phyloP scores from a whole-genome alignment of 305 asterid genomes.

The Petunia hybrid region DNA sequence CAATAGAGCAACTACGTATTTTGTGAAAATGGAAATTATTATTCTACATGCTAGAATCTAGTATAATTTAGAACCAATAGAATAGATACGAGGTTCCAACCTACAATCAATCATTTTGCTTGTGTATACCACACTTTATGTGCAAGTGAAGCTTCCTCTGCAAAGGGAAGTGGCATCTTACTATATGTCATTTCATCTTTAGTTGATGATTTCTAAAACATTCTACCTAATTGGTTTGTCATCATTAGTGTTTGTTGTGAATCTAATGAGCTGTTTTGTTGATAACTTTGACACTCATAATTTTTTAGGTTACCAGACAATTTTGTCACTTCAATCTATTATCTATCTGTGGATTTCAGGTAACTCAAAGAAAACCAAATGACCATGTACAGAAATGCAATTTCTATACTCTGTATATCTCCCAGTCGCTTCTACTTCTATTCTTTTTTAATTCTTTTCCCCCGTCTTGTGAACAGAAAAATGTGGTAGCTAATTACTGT shows the following conservation, averaged over 20 bases:
- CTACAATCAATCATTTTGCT: neutral
- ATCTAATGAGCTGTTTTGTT: slow-evolving; percentile 17
- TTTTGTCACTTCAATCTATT: slow-evolving; percentile 1
- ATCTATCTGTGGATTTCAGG: neutral
- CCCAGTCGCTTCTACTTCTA: neutral
- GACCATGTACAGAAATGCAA: neutral
- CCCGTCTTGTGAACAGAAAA: neutral
- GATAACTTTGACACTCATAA: slow-evolving; percentile 27
- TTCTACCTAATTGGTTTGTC: slow-evolving; percentile 27
- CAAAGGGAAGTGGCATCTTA: slow-evolving; percentile 29
- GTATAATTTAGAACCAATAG: neutral
- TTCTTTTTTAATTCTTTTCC: too few species aligned
- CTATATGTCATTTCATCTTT: slow-evolving; percentile 28
- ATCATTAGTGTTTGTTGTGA: slow-evolving; percentile 15
- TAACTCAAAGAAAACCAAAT: neutral
- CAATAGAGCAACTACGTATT: neutral
- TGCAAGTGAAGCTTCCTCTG: slow-evolving; percentile 45
- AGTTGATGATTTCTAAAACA: slow-evolving; percentile 22
- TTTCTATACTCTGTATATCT: neutral
- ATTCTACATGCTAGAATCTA: neutral
- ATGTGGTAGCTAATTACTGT: neutral
- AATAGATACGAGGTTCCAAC: neutral
- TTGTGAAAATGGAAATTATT: neutral
- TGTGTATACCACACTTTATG: slow-evolving; percentile 31
- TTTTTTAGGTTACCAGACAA: slow-evolving; percentile 36